Evolutionary conservation across 345 rosid species (phyloP).

Genomic region (Syzygium oleosum): DNA sequence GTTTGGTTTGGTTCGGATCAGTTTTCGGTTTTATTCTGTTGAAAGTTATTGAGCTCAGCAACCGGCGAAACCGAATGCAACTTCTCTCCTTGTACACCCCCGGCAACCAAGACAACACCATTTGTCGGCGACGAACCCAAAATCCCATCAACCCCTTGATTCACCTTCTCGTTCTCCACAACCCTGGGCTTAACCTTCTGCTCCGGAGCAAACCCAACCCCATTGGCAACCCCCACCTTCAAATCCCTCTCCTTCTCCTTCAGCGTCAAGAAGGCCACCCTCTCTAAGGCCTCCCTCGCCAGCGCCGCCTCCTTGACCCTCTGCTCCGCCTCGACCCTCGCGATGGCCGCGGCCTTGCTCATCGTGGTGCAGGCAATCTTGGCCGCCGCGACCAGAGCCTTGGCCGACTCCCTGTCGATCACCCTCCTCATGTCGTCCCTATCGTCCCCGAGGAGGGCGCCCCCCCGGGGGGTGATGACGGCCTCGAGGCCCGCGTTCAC

Average conservation of each 20-base stretch:
- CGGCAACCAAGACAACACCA: not conserved
- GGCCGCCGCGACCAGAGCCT: slow-evolving; percentile 46
- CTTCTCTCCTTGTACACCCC: not conserved
- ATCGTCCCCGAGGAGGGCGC: not conserved
- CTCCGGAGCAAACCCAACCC: slow-evolving; percentile 1
- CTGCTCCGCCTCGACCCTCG: slow-evolving; percentile 41
- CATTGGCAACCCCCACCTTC: not conserved
- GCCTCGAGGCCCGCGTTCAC: not conserved
- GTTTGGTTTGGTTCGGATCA: too few relatives aligned
- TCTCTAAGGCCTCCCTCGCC: slow-evolving; percentile 59
- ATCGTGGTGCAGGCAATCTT: slow-evolving; percentile 45
- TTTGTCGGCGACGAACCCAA: not conserved
- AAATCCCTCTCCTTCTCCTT: slow-evolving; percentile 6
- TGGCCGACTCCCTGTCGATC: slow-evolving; percentile 33
- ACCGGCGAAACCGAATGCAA: not conserved
- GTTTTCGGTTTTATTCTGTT: not conserved
- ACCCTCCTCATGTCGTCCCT: not conserved
- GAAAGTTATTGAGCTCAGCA: not conserved
- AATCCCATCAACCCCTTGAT: not conserved
- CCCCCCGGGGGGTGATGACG: not conserved
- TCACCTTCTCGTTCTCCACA: not conserved
- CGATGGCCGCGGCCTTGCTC: slow-evolving; percentile 32
- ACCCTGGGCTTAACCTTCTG: slow-evolving; percentile 2
- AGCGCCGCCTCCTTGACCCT: slow-evolving; percentile 48
- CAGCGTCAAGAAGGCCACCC: slow-evolving; percentile 10